These are phyloP conservation scores for Rubroboletus satanas DNA, from an alignment of 768 basidiomycete species.

Conservation along the genomic window DNA sequence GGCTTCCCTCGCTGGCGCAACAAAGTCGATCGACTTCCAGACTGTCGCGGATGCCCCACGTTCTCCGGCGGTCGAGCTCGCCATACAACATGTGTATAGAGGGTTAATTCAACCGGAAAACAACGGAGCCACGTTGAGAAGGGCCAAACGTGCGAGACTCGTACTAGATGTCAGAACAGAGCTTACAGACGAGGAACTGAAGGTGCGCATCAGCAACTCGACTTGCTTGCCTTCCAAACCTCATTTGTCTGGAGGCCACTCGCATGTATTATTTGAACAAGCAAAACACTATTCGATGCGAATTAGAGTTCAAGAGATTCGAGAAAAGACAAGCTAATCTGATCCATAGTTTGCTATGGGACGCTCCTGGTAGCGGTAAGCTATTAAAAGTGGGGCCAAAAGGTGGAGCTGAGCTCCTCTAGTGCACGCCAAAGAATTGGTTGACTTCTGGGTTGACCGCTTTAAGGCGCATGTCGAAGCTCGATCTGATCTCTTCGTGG, in stretches of 20 bases:
- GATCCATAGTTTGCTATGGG: conserved; percentile 64
- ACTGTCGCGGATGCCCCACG: background rate
- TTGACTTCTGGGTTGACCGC: conserved; percentile 71
- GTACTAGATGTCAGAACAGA: conserved; percentile 73
- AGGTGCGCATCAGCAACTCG: conserved; percentile 38
- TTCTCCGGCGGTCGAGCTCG: conserved; percentile 2
- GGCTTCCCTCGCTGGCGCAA: background rate
- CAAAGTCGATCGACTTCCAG: conserved; percentile 7
- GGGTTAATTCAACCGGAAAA: background rate
- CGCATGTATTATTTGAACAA: conserved; percentile 63
- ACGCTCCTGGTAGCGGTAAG: conserved; percentile 62
- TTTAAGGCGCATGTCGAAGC: conserved; percentile 70
- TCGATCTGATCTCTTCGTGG: conserved; percentile 35
- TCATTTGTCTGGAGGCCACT: conserved; percentile 41
- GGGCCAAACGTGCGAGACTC: conserved; percentile 49
- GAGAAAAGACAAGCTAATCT: conserved; percentile 53
- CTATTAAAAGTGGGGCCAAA: background rate
- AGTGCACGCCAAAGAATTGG: conserved; percentile 67
- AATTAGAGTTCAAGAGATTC: conserved; percentile 46
- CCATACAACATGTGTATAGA: background rate
- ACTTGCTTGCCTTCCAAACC: background rate
- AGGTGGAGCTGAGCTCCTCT: conserved; percentile 3
- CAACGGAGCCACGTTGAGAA: conserved; percentile 25
- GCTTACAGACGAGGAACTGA: conserved; percentile 77
- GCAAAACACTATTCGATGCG: conserved; percentile 52